Base-by-base conservation (phyloP, 192 early-diverging fungal genomes). In the Coemansia sp. region DNA sequence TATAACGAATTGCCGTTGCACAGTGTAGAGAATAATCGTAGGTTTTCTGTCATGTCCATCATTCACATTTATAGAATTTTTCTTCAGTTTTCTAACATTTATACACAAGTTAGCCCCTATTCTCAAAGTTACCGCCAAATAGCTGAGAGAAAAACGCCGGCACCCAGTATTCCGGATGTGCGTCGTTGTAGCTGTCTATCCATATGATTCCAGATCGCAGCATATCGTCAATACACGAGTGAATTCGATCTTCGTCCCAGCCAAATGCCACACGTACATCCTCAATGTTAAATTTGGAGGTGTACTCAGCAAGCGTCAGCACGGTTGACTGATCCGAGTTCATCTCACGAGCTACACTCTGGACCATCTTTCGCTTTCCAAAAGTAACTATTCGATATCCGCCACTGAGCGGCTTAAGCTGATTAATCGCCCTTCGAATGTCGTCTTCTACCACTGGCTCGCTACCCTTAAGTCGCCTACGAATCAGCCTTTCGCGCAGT, bases 291-390 rank as follows among this genome's bases (percentile, higher is more conserved):
- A 78, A 78, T 27, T 67, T 67, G 61, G 61, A 58, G 5, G 68
- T 77, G 17, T 71, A 58, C 59, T 93, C 89, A 0, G 93, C 91
- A 30, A 93, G 53, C 0, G 73, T 62, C 19, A 98, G 64, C 17
- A 93, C 70, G 0, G 78, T 77, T 0, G 88, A 76, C 34, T 88
- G 87, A 71, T 98, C 95, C 5, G 71, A 75, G 58, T 95, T 93
- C 63, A 96, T 66, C 62, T 98, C 96, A 9, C 90, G 72, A 13
- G 94, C 93, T 0, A 96, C 87, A 23, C 90, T 93, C 60, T 89
- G 88, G 7, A 98, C 87, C 85, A 98, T 85, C 47, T 83, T 88
- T 40, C 84, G 77, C 9, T 78, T 66, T 17, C 96, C 96, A 67
- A 97, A 84, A 24, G 67, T 74, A 10, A 97, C 56, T 12, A 98